A percentile compares a stretch with the other conserved stretches of the same genome.
These are phyloP conservation scores for Tilletia caries DNA, from an alignment of 1,284 basidiomycete genomes.

Conservation along the genomic window DNA sequence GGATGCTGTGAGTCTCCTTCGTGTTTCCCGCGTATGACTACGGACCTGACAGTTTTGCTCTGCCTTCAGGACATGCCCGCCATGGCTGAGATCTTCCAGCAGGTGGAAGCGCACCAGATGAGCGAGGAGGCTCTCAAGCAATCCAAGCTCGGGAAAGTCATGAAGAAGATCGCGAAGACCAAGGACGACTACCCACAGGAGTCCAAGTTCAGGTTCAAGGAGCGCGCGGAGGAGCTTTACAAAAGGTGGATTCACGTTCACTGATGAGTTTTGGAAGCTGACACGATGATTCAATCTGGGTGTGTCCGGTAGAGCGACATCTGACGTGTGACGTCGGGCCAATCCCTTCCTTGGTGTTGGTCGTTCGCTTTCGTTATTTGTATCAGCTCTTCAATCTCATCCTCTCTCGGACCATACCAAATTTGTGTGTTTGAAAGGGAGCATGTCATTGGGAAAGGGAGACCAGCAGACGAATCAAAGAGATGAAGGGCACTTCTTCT, in stretches of 20 bases:
- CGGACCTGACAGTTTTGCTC: constrained; percentile 10
- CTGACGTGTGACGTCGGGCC: no score
- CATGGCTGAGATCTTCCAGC: constrained; percentile 73
- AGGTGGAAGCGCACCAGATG: constrained; percentile 81
- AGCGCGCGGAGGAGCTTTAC: constrained; percentile 62
- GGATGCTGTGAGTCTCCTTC: constrained; percentile 39
- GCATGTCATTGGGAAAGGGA: no score
- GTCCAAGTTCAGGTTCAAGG: constrained; percentile 78
- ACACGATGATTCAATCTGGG: no score
- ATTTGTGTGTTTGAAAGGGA: no score
- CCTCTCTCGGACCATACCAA: no score
- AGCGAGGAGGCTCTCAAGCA: constrained; percentile 75
- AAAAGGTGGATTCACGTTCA: constrained; percentile 43
- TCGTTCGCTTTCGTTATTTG: no score
- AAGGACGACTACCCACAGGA: constrained; percentile 71
- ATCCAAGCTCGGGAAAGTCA: constrained; percentile 97
- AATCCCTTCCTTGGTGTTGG: no score
- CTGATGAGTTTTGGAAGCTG: no score
- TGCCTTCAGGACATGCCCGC: constrained; percentile 52
- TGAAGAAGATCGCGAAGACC: constrained; percentile 83
- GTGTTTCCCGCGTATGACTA: constrained; percentile 13
- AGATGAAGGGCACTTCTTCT: no score
- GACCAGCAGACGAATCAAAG: no score
- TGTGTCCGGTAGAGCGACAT: no score
- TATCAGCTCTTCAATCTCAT: no score